These are phyloP conservation scores for Aspergillus pseudoviridinutans DNA, from an alignment of 2,329 filamentous ascomycete species.

Conservation along the genomic window DNA sequence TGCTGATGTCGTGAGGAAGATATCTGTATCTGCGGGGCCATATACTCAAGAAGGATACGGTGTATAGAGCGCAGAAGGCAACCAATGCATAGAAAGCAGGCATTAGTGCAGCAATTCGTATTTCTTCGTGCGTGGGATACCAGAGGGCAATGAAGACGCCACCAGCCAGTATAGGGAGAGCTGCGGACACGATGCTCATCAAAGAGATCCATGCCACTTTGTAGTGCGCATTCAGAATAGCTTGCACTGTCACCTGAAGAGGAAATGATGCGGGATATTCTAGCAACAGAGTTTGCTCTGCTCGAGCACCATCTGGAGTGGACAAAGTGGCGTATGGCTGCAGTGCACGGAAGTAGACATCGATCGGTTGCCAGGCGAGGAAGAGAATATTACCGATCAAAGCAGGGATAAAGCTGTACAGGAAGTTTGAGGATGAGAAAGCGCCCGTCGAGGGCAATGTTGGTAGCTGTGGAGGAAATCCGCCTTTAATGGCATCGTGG, in stretches of 20 bases:
- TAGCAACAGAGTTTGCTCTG: conserved; percentile 54
- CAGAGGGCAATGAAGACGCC: conserved; percentile 62
- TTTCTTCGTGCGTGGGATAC: conserved; percentile 43
- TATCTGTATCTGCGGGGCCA: conserved; percentile 59
- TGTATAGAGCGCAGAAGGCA: conserved; percentile 66
- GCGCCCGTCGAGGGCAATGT: conserved; percentile 58
- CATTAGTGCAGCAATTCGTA: conserved; percentile 67
- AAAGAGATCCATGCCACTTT: conserved; percentile 55
- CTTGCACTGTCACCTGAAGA: conserved; percentile 49
- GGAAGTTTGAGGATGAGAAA: conserved; percentile 83
- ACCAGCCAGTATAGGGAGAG: conserved; percentile 56
- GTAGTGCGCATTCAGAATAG: conserved; percentile 53
- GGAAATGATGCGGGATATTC: conserved; percentile 55
- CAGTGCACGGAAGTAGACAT: conserved; percentile 57
- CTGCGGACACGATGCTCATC: conserved; percentile 49
- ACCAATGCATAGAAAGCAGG: conserved; percentile 71
- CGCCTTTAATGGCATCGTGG: conserved; percentile 59
- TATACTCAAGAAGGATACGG: conserved; percentile 58
- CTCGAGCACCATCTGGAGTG: conserved; percentile 48
- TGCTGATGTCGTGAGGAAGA: conserved; percentile 69
- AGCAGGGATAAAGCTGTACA: conserved; percentile 66
- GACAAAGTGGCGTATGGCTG: conserved; percentile 56
- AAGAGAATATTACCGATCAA: conserved; percentile 57
- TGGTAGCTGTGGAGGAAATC: conserved; percentile 67
- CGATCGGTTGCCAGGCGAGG: conserved; percentile 57